A percentile compares a stretch with the other conserved stretches of the same genome.
Conservation (phyloP, 2,329 filamentous ascomycete genomes). For the Alternaria viburni region DNA sequence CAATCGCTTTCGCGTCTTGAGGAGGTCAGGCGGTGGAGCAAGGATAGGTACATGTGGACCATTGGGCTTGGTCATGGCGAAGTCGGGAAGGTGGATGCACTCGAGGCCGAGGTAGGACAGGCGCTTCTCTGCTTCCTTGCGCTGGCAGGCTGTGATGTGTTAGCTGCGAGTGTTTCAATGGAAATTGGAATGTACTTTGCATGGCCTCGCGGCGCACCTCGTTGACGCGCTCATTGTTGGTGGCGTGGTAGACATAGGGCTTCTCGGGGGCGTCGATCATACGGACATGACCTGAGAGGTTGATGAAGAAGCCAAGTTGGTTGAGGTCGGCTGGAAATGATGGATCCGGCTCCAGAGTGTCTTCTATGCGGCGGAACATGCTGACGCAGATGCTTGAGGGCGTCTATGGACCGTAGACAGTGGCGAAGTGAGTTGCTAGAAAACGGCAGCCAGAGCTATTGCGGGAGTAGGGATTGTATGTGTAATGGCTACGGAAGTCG, state of each 20-base stretch:
- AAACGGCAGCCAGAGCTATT: background rate
- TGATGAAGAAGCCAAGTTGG: slow-evolving; percentile 81
- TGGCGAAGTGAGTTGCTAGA: background rate
- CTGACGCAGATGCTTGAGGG: background rate
- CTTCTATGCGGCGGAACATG: slow-evolving; percentile 79
- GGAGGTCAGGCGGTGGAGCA: slow-evolving; percentile 57
- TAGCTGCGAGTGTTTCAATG: background rate
- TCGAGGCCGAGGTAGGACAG: slow-evolving; percentile 66
- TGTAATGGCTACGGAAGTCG: background rate
- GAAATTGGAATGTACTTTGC: slow-evolving; percentile 62
- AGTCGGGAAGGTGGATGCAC: slow-evolving; percentile 67
- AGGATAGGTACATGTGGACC: slow-evolving; percentile 73
- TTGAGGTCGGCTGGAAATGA: slow-evolving; percentile 69
- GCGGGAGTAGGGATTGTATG: background rate
- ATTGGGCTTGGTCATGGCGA: slow-evolving; percentile 46
- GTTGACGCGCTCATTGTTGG: slow-evolving; percentile 78
- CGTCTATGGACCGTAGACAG: background rate
- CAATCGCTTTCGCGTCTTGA: slow-evolving; percentile 66
- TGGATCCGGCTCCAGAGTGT: slow-evolving; percentile 70
- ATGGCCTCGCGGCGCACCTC: slow-evolving; percentile 72
- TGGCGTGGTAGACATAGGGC: slow-evolving; percentile 77
- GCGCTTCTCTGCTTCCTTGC: slow-evolving; percentile 66
- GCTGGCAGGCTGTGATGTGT: slow-evolving; percentile 63
- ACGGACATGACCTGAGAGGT: slow-evolving; percentile 75
- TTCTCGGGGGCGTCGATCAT: slow-evolving; percentile 69